Evolutionary conservation across 805 yeast genomes (phyloP).

Genomic region (Hanseniaspora meyeri): DNA sequence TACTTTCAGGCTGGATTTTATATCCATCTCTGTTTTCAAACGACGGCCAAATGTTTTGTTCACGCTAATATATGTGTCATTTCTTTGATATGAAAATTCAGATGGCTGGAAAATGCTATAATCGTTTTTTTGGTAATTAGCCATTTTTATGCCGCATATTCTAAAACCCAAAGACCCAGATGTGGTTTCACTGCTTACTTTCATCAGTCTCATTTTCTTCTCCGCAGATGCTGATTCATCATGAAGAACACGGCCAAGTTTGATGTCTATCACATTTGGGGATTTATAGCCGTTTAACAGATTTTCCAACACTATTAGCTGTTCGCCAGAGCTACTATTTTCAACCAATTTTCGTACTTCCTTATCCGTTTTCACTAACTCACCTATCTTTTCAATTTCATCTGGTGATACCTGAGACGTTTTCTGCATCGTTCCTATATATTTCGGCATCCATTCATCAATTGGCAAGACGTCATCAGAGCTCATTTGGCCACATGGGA

Average conservation of each 20-base stretch:
- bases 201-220: slow-evolving; percentile 46
- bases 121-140: neutral
- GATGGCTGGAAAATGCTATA: slow-evolving; percentile 18
- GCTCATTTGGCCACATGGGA: slow-evolving; percentile 8
- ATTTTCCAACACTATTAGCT: slow-evolving; percentile 60
- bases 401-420: slow-evolving; percentile 2
- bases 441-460: slow-evolving; percentile 24
- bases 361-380: neutral
- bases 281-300: slow-evolving; percentile 43
- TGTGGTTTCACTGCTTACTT: slow-evolving; percentile 62
- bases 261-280: slow-evolving; percentile 74
- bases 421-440: slow-evolving; percentile 19
- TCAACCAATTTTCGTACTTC: neutral
- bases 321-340: slow-evolving; percentile 17
- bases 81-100: neutral
- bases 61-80: neutral
- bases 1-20: slow-evolving; percentile 10
- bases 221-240: slow-evolving; percentile 50
- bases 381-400: neutral
- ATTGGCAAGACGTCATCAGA: slow-evolving; percentile 19
- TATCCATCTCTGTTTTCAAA: neutral
- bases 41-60: neutral
- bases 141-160: slow-evolving; percentile 76
- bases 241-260: slow-evolving; percentile 59
- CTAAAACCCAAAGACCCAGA: slow-evolving; percentile 66